phyloP scores from a whole-genome alignment of 495 filamentous ascomycete species.

The Talaromyces thailandensis region DNA sequence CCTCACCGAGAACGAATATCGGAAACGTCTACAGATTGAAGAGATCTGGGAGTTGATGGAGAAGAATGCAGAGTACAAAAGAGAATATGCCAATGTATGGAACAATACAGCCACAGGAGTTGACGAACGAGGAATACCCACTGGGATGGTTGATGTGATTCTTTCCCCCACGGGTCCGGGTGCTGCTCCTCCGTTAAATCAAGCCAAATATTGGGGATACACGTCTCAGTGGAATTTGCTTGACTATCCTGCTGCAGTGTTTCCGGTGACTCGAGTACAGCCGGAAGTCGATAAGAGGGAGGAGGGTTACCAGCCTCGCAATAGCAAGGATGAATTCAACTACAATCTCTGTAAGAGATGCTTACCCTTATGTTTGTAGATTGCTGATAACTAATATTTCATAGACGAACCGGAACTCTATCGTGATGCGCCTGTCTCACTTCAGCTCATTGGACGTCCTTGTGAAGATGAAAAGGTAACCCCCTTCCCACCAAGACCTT shows the following conservation, averaged over 20 bases:
- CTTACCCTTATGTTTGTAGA: not conserved
- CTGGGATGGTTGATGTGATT: constrained; percentile 44
- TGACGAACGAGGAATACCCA: constrained; percentile 16
- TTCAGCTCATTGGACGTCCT: constrained; percentile 31
- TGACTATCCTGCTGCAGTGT: constrained; percentile 49
- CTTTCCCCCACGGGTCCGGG: constrained; percentile 47
- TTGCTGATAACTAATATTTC: not conserved
- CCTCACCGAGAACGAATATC: constrained; percentile 32
- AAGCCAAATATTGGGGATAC: constrained; percentile 50
- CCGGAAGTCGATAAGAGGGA: not conserved
- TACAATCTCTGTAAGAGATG: not conserved
- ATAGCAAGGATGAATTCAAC: constrained; percentile 1
- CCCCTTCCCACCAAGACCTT: not conserved
- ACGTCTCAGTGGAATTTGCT: constrained; percentile 56
- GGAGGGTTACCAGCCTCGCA: not conserved
- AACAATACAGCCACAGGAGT: constrained; percentile 16
- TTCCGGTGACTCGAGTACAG: constrained; percentile 35
- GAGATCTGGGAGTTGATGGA: constrained; percentile 30
- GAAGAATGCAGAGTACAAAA: constrained; percentile 42
- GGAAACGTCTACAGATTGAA: constrained; percentile 18
- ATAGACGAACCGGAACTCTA: not conserved
- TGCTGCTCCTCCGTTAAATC: constrained; percentile 40
- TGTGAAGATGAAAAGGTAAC: constrained; percentile 38
- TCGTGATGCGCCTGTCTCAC: constrained; percentile 19
- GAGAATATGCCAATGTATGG: constrained; percentile 32